phyloP scores from a whole-genome alignment of 2,329 filamentous ascomycete genomes.

The Xylariaceae sp. region DNA sequence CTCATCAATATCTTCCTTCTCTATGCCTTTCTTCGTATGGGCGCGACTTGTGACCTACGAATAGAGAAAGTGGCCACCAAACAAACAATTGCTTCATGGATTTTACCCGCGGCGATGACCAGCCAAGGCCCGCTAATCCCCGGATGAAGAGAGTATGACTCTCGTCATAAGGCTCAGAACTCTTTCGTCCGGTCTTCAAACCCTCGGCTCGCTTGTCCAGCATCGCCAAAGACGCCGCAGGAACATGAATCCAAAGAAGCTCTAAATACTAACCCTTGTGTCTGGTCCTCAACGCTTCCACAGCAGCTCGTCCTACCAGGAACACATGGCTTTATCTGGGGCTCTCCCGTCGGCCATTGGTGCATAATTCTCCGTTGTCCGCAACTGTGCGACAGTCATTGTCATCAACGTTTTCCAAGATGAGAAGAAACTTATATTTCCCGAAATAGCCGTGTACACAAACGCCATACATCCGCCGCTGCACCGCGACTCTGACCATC shows the following conservation, averaged over 20 bases:
- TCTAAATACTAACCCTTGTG: not conserved
- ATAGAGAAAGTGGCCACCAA: no score
- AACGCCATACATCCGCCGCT: conserved; percentile 31
- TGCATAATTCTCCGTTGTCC: conserved; percentile 31
- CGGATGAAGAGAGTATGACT: not conserved
- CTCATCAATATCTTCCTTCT: not conserved
- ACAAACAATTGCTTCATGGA: no score
- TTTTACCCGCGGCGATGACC: no score
- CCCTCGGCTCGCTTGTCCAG: not conserved
- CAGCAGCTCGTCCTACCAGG: conserved; percentile 27
- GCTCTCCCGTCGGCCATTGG: conserved; percentile 23
- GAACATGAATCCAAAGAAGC: not conserved
- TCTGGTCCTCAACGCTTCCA: not conserved
- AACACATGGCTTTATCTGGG: conserved; percentile 31
- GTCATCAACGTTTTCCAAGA: conserved; percentile 28
- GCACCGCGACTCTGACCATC: conserved; percentile 23
- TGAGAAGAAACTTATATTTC: conserved; percentile 33
- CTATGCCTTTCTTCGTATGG: not conserved
- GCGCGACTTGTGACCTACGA: no score
- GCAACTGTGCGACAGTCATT: conserved; percentile 31
- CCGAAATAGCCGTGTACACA: conserved; percentile 37
- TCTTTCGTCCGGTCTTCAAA: not conserved
- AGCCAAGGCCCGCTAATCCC: no score
- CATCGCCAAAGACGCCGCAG: not conserved
- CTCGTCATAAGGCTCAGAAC: not conserved